Base-by-base conservation (phyloP, 305 asterid genomes). In the Striga hermonthica region DNA sequence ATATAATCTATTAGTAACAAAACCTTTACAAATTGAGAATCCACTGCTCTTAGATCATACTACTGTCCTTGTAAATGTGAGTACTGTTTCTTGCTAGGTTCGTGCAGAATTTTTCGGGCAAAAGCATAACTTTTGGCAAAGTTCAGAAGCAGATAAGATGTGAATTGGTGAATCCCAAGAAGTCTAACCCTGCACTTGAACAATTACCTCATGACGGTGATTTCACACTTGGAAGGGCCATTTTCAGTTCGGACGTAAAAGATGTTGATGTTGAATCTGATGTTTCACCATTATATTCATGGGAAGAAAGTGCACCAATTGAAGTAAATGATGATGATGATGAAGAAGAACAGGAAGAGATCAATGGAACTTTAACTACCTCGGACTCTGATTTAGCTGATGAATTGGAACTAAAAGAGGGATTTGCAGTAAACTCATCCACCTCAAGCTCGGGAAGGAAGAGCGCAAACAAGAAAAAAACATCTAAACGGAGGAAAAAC, bases 141-240 rank as follows among this genome's bases (percentile, higher is more conserved):
- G 79, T 83, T 64, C 81, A 83, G 75, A 89, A 86, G 81, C 86
- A 81, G 81, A 77, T 92, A 52, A 86, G 75, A 65, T 92, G 91
- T 59, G 87, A 84, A 60, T 58, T 82, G 73, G 65, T 83, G 82
- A 61, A 70, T 43, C 14, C 76, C 64, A 63, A 55, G 62, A 14
- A 66, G 16, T 40, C 56, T 6, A 71, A 76, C 49, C 73, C 79
- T 50, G 69, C 65, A 40, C 13, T 16, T 66, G 78, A 67, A 52
- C 66, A 64, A 39, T 74, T 75, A 4, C 62, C 58, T 12, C 53
- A 65, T 15, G 62, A 59, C 53, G 60, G 67, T 38, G 65, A 62
- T 45, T 2, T 41, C 59, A 12, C 63, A 41, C 56, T 71, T 54
- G 61, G 34, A 45, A 58, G 41, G 41, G 68, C 31, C 43, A 60